phyloP scores from a whole-genome alignment of 2,329 filamentous ascomycete species.

The Calonectria ilicicola region DNA sequence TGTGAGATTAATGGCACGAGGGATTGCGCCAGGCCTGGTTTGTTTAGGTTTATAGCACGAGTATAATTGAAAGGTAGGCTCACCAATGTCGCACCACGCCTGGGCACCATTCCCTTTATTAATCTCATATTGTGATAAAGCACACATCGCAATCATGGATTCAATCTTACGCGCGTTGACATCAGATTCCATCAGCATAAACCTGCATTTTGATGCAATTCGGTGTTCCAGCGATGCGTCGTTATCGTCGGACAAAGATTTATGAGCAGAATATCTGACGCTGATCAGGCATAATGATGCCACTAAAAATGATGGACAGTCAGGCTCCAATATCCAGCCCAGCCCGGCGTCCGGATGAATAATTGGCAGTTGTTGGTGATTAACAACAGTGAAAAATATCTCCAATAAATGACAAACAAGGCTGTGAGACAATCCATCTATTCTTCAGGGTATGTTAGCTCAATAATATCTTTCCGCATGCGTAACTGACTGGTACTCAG shows the following conservation, averaged over 20 bases:
- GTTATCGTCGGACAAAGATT: neutral
- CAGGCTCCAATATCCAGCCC: neutral
- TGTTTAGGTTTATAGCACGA: neutral
- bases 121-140: neutral
- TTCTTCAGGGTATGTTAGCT: neutral
- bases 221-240: neutral
- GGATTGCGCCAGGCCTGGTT: neutral
- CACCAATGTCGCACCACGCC: constrained; percentile 3
- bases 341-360: neutral
- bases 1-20: neutral
- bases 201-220: neutral
- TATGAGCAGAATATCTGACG: neutral
- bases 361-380: neutral
- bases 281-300: neutral
- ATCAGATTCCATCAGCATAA: neutral
- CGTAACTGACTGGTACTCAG: neutral
- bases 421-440: neutral
- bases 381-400: neutral
- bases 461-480: too few relatives aligned
- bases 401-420: neutral
- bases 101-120: neutral
- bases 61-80: too few relatives aligned
- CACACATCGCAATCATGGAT: neutral
- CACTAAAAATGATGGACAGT: neutral
- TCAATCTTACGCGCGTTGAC: neutral